Evolutionary conservation across 2,329 filamentous ascomycete species (phyloP).

Genomic region (Phaeosphaeria sp.): DNA sequence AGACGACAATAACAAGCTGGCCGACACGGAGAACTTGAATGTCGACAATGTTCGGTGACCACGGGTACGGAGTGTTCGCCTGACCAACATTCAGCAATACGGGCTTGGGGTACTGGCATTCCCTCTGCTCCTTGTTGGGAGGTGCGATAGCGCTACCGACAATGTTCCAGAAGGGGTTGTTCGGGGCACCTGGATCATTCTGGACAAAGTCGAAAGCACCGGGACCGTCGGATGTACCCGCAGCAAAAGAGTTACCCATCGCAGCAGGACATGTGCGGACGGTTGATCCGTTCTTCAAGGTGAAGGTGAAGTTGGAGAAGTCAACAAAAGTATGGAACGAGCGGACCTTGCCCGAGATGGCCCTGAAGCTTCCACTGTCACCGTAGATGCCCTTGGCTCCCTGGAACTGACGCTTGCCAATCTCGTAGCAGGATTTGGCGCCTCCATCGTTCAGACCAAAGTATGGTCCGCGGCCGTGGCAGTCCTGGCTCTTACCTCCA

Average conservation of each 20-base stretch:
- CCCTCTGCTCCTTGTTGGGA: slow-evolving; percentile 72
- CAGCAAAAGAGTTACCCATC: slow-evolving; percentile 90
- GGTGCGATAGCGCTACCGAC: slow-evolving; percentile 76
- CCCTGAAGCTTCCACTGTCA: slow-evolving; percentile 56
- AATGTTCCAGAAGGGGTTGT: slow-evolving; percentile 80
- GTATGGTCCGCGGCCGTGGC: slow-evolving; percentile 75
- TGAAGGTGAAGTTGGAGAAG: slow-evolving; percentile 77
- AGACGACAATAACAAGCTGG: slow-evolving; percentile 82
- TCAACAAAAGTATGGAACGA: slow-evolving; percentile 87
- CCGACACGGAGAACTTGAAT: slow-evolving; percentile 85
- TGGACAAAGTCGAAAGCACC: slow-evolving; percentile 94
- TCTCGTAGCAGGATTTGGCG: slow-evolving; percentile 77
- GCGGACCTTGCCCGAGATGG: slow-evolving; percentile 71
- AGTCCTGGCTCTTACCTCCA: slow-evolving; percentile 72
- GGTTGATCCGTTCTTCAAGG: slow-evolving; percentile 72
- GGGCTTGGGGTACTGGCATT: slow-evolving; percentile 82
- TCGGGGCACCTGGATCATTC: slow-evolving; percentile 75
- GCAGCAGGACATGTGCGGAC: slow-evolving; percentile 84
- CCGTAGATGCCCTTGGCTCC: slow-evolving; percentile 65
- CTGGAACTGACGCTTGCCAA: slow-evolving; percentile 74
- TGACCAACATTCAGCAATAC: slow-evolving; percentile 89
- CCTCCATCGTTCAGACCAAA: slow-evolving; percentile 69
- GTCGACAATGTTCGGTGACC: slow-evolving; percentile 92
- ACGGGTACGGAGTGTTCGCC: slow-evolving; percentile 77
- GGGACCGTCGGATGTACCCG: slow-evolving; percentile 89